These are phyloP conservation scores for Datisca glomerata DNA, from an alignment of 306 rosid genomes.

Conservation along the genomic window DNA sequence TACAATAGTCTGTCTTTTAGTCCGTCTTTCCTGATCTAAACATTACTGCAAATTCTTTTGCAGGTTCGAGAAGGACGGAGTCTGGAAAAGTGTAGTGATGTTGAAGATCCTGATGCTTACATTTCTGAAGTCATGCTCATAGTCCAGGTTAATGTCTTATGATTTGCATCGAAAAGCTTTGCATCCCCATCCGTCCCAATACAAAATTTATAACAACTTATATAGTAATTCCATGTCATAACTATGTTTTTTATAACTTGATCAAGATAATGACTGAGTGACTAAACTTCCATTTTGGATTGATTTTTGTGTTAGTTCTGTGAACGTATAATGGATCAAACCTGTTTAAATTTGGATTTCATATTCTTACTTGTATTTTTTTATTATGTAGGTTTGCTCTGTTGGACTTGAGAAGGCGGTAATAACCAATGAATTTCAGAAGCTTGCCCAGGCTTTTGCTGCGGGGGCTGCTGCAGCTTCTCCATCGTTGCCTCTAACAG, in stretches of 20 bases:
- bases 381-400: conserved; percentile 55
- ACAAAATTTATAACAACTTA: too few relatives aligned
- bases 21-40: too few relatives aligned
- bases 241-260: neutral
- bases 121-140: conserved; percentile 85
- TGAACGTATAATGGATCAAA: too few relatives aligned
- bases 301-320: too few relatives aligned
- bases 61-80: conserved; percentile 91
- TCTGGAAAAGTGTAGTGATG: conserved; percentile 32
- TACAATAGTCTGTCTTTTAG: too few relatives aligned
- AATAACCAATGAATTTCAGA: conserved; percentile 50
- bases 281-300: too few relatives aligned
- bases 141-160: conserved; percentile 43
- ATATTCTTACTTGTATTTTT: conserved; percentile 10
- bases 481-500: conserved; percentile 65
- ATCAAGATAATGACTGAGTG: neutral
- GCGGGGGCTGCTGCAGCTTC: conserved; percentile 42
- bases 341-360: conserved; percentile 7
- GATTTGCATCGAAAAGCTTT: neutral
- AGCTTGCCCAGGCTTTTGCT: conserved; percentile 57
- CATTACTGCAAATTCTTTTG: too few relatives aligned
- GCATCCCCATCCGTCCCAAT: neutral
- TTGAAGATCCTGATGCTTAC: conserved; percentile 30
- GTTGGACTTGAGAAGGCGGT: conserved; percentile 44
- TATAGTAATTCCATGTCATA: too few relatives aligned